Base-by-base conservation (phyloP, 2,329 filamentous ascomycete genomes). In the Neonectria hederae region DNA sequence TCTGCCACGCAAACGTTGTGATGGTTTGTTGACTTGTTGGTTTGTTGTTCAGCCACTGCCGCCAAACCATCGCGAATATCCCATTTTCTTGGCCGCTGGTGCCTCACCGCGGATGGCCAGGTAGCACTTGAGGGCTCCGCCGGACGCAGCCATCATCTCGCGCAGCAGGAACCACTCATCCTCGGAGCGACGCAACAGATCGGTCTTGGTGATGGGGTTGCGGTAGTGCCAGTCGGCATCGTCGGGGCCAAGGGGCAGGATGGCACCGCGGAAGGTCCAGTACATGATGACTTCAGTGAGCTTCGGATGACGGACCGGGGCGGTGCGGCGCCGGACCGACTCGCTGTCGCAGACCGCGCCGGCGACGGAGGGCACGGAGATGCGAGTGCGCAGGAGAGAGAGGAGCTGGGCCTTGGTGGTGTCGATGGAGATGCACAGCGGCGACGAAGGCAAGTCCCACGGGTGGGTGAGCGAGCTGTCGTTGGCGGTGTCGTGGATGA, bases 171-270 rank as follows among this genome's bases (percentile, higher is more conserved):
- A 67, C 72, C 72, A 75, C 52, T 75, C 72, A 11, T 66, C 43
- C 59, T 75, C 72, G 35, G 70, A 66, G n/a, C 68, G 70, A 24
- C 38, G 38, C 26, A 75, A 55, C 13, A 75, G 59, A 22, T 75
- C 72, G 2, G 71, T 72, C 60, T 73, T 72, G 42, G 69, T 75
- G 48, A 74, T 67, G 40, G 69, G 64, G 51, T 73, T 67, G 24
- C 63, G 65, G 55, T 72, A 75, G 55, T 75, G 69, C 72, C 72
- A 75, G 24, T 73, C 69, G 49, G 35, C 59, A 21, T 74, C 73
- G 49, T 58, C 67, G 11, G 38, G 57, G 14, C 65, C 67, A 21
- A 74, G 65, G 2, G 71, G 70, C 11, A 73, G 55, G 62, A 75
- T 69, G 19, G 42, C 54, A 38, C 72, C 72, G 9, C 67, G 64